Percentiles rank a stretch among this genome's conserved stretches.
Evolutionary conservation across 2,329 filamentous ascomycete genomes (phyloP).

Genomic region (Fusarium robinianum): DNA sequence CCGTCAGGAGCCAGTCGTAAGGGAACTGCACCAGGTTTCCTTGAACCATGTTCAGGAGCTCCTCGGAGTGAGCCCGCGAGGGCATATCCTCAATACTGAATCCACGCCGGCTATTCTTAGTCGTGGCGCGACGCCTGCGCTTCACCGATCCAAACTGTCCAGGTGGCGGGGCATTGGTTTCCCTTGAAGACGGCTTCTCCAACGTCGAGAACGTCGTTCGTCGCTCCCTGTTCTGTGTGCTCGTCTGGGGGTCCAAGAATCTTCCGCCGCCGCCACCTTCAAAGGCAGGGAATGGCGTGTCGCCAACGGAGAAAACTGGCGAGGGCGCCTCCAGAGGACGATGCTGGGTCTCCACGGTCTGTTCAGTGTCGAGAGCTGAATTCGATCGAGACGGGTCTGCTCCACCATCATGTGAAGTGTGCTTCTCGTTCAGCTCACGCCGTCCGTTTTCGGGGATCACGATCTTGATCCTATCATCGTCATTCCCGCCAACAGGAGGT

Average conservation of each 20-base stretch:
- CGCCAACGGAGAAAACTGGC: constrained; percentile 49
- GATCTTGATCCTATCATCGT: constrained; percentile 41
- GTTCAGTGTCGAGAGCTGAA: constrained; percentile 35
- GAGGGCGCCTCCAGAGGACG: constrained; percentile 46
- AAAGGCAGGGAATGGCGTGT: constrained; percentile 53
- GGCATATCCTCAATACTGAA: constrained; percentile 77
- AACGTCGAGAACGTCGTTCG: constrained; percentile 61
- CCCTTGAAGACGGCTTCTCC: constrained; percentile 52
- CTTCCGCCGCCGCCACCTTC: constrained; percentile 45
- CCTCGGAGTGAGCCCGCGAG: constrained; percentile 75
- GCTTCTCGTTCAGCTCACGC: constrained; percentile 48
- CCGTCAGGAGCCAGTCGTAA: constrained; percentile 91
- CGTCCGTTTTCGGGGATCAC: constrained; percentile 40
- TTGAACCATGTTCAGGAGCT: constrained; percentile 79
- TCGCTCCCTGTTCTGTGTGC: constrained; percentile 51
- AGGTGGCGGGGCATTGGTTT: constrained; percentile 38
- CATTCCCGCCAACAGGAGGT: constrained; percentile 19
- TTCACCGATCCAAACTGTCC: constrained; percentile 56
- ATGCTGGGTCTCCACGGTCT: constrained; percentile 24
- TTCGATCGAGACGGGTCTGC: constrained; percentile 19
- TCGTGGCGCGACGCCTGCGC: constrained; percentile 69
- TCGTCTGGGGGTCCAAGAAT: constrained; percentile 41
- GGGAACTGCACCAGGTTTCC: constrained; percentile 90
- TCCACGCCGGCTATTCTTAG: constrained; percentile 68
- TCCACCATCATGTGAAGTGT: constrained; percentile 36